Percentiles rank a stretch among this genome's conserved stretches.
phyloP scores from a whole-genome alignment of 2,329 filamentous ascomycete species.

The Curvularia spicifera region DNA sequence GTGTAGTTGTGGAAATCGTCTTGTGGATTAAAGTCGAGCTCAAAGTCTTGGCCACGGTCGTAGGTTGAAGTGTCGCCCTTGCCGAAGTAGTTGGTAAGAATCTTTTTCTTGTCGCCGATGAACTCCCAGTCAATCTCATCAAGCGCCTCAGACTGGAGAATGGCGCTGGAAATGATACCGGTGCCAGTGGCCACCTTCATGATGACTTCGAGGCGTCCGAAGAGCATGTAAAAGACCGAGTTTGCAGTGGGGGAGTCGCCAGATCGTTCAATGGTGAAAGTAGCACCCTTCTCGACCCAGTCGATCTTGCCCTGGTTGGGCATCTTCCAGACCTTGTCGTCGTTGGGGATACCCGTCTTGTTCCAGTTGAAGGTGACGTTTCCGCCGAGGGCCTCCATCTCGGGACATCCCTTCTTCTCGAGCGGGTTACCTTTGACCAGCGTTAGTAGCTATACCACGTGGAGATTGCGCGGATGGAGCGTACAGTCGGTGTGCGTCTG shows the following conservation, averaged over 20 bases:
- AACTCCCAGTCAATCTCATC: slow-evolving; percentile 64
- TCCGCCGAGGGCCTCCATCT: slow-evolving; percentile 73
- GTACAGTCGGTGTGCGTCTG: slow-evolving; percentile 74
- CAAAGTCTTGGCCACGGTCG: slow-evolving; percentile 53
- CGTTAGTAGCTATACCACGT: slow-evolving; percentile 1
- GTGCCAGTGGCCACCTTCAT: slow-evolving; percentile 56
- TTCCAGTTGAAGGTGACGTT: slow-evolving; percentile 61
- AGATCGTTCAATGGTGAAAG: slow-evolving; percentile 72
- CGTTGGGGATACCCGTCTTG: slow-evolving; percentile 53
- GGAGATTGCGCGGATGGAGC: background rate
- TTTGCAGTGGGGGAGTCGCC: slow-evolving; percentile 79
- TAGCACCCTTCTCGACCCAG: slow-evolving; percentile 69
- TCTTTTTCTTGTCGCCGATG: slow-evolving; percentile 49
- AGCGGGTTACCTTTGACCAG: slow-evolving; percentile 67
- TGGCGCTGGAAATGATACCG: slow-evolving; percentile 59
- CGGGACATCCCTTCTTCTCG: slow-evolving; percentile 69
- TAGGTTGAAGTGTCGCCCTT: slow-evolving; percentile 62
- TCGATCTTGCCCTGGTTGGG: slow-evolving; percentile 69
- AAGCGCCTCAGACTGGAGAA: slow-evolving; percentile 59
- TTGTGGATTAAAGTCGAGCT: slow-evolving; percentile 39
- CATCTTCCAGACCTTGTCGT: slow-evolving; percentile 63
- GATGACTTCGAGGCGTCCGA: slow-evolving; percentile 58
- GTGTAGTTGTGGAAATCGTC: slow-evolving; percentile 52
- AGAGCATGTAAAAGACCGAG: slow-evolving; percentile 64
- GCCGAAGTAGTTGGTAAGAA: slow-evolving; percentile 62